Percentiles rank a stretch among this genome's conserved stretches.
These are phyloP conservation scores for Hypomyces rosellus DNA, from an alignment of 2,329 filamentous ascomycete species.

Conservation along the genomic window DNA sequence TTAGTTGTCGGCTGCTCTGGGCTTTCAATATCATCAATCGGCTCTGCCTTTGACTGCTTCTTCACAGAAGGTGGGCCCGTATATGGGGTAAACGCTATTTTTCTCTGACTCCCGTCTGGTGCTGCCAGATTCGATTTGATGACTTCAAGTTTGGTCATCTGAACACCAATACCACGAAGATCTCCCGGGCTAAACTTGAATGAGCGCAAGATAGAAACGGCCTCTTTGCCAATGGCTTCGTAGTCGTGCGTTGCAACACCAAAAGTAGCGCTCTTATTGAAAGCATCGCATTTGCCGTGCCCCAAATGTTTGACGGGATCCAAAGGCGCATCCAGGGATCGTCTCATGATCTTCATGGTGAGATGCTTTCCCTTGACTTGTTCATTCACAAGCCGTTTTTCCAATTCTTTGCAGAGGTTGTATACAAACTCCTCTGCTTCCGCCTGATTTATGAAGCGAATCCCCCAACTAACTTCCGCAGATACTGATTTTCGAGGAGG, in stretches of 20 bases:
- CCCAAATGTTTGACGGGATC: constrained; percentile 91
- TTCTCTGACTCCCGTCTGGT: constrained; percentile 69
- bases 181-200: constrained; percentile 86
- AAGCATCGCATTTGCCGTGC: constrained; percentile 89
- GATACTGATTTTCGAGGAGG: constrained; percentile 88
- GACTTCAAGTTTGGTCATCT: constrained; percentile 87
- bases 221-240: constrained; percentile 69
- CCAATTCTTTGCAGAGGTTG: constrained; percentile 78
- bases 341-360: constrained; percentile 91
- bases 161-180: constrained; percentile 83
- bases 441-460: constrained; percentile 84
- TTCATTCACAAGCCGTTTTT: constrained; percentile 73
- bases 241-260: constrained; percentile 77
- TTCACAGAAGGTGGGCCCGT: constrained; percentile 32
- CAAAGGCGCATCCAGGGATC: constrained; percentile 77
- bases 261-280: constrained; percentile 79
- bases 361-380: constrained; percentile 81
- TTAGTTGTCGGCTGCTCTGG: constrained; percentile 27
- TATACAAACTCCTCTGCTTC: constrained; percentile 90
- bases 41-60: constrained; percentile 36
- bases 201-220: constrained; percentile 73
- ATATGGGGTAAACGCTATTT: constrained; percentile 63
- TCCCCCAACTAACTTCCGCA: constrained; percentile 97
- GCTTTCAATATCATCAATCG: constrained; percentile 44
- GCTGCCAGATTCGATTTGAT: constrained; percentile 55